phyloP scores from a whole-genome alignment of 2,329 filamentous ascomycete species.

The Phaeosphaeria sp. region DNA sequence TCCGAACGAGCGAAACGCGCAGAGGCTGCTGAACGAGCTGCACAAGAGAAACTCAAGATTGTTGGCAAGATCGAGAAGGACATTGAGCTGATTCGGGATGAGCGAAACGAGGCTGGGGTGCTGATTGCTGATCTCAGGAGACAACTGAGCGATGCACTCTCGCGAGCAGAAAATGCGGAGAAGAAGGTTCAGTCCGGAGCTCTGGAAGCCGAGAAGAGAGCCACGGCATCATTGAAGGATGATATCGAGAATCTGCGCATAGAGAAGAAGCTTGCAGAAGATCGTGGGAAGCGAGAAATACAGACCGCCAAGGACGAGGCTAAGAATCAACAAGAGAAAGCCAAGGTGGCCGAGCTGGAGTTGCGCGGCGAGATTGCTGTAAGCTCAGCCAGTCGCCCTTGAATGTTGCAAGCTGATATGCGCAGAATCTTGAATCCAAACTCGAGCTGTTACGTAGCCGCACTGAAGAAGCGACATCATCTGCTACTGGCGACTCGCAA shows the following conservation, averaged over 20 bases:
- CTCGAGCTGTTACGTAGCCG: slow-evolving; percentile 84
- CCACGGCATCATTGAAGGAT: slow-evolving; percentile 63
- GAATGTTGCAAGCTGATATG: slow-evolving; percentile 26
- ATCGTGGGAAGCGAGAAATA: slow-evolving; percentile 74
- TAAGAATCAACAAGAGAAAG: slow-evolving; percentile 74
- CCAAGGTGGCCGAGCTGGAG: slow-evolving; percentile 74
- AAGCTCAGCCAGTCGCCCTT: slow-evolving; percentile 19
- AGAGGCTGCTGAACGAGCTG: slow-evolving; percentile 64
- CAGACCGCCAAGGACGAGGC: slow-evolving; percentile 75
- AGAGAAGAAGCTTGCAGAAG: slow-evolving; percentile 77
- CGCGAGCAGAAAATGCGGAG: slow-evolving; percentile 71
- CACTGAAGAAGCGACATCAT: slow-evolving; percentile 88
- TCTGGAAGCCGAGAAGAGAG: slow-evolving; percentile 69
- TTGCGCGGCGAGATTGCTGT: slow-evolving; percentile 76
- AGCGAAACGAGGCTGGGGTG: slow-evolving; percentile 68
- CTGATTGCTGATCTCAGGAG: slow-evolving; percentile 72
- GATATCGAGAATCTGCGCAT: slow-evolving; percentile 71
- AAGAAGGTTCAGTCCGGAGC: slow-evolving; percentile 71
- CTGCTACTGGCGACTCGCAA: slow-evolving; percentile 80
- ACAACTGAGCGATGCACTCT: slow-evolving; percentile 72
- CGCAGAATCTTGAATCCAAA: slow-evolving; percentile 80
- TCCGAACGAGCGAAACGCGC: slow-evolving; percentile 67
- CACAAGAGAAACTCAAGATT: slow-evolving; percentile 62
- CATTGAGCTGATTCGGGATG: slow-evolving; percentile 66
- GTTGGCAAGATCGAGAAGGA: slow-evolving; percentile 63